These are phyloP conservation scores for Fusarium globosum DNA, from an alignment of 2,329 filamentous ascomycete species.

Conservation along the genomic window DNA sequence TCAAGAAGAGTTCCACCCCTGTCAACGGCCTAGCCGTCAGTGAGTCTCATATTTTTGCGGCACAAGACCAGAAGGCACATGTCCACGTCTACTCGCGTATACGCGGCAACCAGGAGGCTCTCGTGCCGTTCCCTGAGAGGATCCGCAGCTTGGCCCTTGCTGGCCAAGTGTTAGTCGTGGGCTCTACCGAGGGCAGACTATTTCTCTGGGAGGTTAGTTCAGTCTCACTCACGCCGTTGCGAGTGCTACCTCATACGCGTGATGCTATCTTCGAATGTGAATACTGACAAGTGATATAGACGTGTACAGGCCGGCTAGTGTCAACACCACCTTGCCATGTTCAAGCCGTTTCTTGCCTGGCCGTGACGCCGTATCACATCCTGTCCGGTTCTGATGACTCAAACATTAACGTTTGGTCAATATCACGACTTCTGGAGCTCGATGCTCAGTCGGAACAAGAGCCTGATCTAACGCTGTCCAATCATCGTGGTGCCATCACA, in stretches of 20 bases:
- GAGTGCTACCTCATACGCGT: conserved; percentile 17
- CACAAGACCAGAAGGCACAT: conserved; percentile 90
- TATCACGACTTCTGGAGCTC: conserved; percentile 76
- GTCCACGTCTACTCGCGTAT: conserved; percentile 90
- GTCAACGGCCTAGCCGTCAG: conserved; percentile 83
- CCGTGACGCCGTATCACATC: conserved; percentile 76
- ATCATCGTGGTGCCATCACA: conserved; percentile 80
- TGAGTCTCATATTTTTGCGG: conserved; percentile 87
- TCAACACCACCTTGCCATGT: conserved; percentile 83
- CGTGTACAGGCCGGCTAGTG: conserved; percentile 79
- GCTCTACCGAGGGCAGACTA: conserved; percentile 85
- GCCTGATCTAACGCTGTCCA: conserved; percentile 80
- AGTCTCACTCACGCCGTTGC: conserved; percentile 20
- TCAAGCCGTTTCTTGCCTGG: conserved; percentile 81
- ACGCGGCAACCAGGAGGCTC: conserved; percentile 87
- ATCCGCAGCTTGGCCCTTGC: conserved; percentile 82
- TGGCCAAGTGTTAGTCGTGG: conserved; percentile 79
- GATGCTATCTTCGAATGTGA: conserved; percentile 23
- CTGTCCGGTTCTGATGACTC: conserved; percentile 86
- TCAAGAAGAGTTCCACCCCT: conserved; percentile 92
- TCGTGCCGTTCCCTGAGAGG: conserved; percentile 87
- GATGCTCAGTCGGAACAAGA: conserved; percentile 67
- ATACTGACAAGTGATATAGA: conserved; percentile 58
- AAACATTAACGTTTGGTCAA: conserved; percentile 91
- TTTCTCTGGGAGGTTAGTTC: conserved; percentile 88